These are phyloP conservation scores for Talaromyces sp. DNA, from an alignment of 2,329 filamentous ascomycete genomes.

Conservation along the genomic window DNA sequence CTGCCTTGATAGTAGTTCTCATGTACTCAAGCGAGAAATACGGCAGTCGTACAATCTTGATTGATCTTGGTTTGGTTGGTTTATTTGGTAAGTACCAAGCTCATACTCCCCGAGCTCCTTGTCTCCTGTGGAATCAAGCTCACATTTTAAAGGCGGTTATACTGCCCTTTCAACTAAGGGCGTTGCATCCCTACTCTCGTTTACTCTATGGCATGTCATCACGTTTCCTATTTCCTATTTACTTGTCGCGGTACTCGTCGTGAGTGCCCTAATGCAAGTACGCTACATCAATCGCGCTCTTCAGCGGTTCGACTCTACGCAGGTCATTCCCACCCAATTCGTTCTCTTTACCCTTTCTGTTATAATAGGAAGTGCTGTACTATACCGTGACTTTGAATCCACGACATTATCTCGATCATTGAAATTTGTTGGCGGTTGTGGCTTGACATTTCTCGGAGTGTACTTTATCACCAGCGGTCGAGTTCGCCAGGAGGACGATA, in stretches of 20 bases:
- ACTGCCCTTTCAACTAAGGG: conserved; percentile 97
- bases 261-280: conserved; percentile 91
- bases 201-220: conserved; percentile 80
- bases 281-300: conserved; percentile 89
- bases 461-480: conserved; percentile 91
- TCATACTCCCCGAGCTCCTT: background rate
- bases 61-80: conserved; percentile 88
- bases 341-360: conserved; percentile 94
- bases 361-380: conserved; percentile 84
- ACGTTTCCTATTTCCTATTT: conserved; percentile 88
- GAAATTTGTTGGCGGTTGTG: conserved; percentile 86
- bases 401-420: conserved; percentile 65
- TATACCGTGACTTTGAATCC: conserved; percentile 92
- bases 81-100: conserved; percentile 75
- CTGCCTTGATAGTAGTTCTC: conserved; percentile 65
- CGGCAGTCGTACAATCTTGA: conserved; percentile 79
- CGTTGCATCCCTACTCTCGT: conserved; percentile 89
- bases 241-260: conserved; percentile 71
- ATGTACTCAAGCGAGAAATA: conserved; percentile 80
- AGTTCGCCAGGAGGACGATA: conserved; percentile 51
- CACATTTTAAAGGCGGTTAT: conserved; percentile 65
- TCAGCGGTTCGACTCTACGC: conserved; percentile 91
- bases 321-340: conserved; percentile 97
- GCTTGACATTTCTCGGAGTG: conserved; percentile 92
- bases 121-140: conserved; percentile 15